These are phyloP conservation scores for Martensiomyces pterosporus DNA, from an alignment of 192 early-diverging fungal species.

Conservation along the genomic window DNA sequence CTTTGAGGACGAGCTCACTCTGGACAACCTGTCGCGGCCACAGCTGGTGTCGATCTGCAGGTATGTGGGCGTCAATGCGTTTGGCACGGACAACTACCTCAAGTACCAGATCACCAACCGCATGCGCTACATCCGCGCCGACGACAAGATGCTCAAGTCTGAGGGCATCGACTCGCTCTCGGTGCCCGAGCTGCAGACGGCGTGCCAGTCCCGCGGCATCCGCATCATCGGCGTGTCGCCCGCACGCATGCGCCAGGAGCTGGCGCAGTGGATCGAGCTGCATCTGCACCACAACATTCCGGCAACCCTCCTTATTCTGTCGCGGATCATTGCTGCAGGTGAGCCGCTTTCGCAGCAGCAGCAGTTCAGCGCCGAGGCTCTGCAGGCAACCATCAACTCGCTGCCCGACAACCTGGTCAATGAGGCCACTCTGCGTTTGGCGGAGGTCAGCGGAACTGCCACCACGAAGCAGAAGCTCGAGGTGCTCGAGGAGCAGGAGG, in stretches of 20 bases:
- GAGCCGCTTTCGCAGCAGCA: constrained; percentile 73
- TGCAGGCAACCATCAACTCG: constrained; percentile 88
- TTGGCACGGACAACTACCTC: constrained; percentile 95
- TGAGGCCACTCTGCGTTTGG: constrained; percentile 85
- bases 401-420: constrained; percentile 86
- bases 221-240: constrained; percentile 84
- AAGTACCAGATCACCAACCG: constrained; percentile 87
- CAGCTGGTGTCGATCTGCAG: constrained; percentile 93
- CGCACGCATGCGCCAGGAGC: constrained; percentile 79
- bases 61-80: constrained; percentile 95
- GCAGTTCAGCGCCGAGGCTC: constrained; percentile 72
- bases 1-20: constrained; percentile 91
- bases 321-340: constrained; percentile 77
- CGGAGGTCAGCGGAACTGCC: constrained; percentile 82
- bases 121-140: constrained; percentile 79
- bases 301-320: constrained; percentile 83
- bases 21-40: constrained; percentile 89
- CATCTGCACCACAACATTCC: constrained; percentile 90
- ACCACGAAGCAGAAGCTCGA: constrained; percentile 91
- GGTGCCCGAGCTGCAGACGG: constrained; percentile 82
- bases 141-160: constrained; percentile 80
- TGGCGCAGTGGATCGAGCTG: constrained; percentile 93
- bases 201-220: constrained; percentile 87
- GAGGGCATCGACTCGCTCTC: constrained; percentile 90
- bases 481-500: constrained; percentile 92